phyloP scores from a whole-genome alignment of 176 grass and related monocot genomes.

The Rhipidocladum racemiflorum region DNA sequence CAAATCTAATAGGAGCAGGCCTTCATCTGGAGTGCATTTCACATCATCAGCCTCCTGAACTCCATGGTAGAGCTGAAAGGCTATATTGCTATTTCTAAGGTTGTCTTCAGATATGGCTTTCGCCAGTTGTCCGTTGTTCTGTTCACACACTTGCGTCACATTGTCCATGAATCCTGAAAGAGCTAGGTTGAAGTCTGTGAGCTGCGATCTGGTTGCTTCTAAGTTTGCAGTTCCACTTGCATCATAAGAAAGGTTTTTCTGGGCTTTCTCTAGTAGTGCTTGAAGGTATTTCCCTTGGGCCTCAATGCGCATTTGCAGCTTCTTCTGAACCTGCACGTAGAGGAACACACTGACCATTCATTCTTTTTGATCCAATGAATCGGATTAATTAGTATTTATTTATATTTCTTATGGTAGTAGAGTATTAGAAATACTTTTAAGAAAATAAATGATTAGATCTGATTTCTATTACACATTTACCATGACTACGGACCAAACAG shows the following conservation, averaged over 20 bases:
- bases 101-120: conserved; percentile 45
- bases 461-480: no score
- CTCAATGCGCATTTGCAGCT: conserved; percentile 89
- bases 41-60: conserved; percentile 38
- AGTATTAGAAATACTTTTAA: no score
- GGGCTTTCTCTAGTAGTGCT: conserved; percentile 70
- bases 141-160: conserved; percentile 44
- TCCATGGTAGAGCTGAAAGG: conserved; percentile 43
- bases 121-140: conserved; percentile 40
- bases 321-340: conserved; percentile 77
- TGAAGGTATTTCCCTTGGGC: conserved; percentile 97
- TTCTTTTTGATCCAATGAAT: no score
- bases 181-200: conserved; percentile 67
- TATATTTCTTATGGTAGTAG: no score
- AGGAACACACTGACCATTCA: neutral
- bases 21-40: conserved; percentile 43
- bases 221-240: conserved; percentile 37
- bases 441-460: no score
- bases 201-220: conserved; percentile 52
- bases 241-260: conserved; percentile 54
- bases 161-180: conserved; percentile 62
- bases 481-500: no score
- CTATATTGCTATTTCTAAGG: conserved; percentile 41
- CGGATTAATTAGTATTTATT: no score
- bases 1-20: conserved; percentile 60